phyloP scores from a whole-genome alignment of 306 rosid species.

The Acacia confusa region DNA sequence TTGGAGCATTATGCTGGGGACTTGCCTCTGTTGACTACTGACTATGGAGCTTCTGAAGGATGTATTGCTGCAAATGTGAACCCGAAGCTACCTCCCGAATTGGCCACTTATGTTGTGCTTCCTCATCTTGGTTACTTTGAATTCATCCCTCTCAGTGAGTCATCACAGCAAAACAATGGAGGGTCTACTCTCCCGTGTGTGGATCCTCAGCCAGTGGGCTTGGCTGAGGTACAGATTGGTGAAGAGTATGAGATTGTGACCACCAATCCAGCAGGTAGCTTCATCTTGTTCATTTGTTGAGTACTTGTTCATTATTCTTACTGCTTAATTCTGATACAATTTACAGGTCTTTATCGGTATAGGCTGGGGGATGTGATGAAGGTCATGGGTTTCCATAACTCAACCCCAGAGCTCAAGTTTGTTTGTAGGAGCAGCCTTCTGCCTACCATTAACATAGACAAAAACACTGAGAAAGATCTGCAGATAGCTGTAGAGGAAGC shows the following conservation, averaged over 20 bases:
- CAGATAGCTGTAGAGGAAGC: slow-evolving; percentile 74
- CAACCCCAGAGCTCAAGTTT: slow-evolving; percentile 73
- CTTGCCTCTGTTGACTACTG: slow-evolving; percentile 76
- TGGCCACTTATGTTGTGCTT: slow-evolving; percentile 65
- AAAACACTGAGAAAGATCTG: slow-evolving; percentile 84
- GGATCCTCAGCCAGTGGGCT: slow-evolving; percentile 56
- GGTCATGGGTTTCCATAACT: slow-evolving; percentile 76
- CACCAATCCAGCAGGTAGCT: slow-evolving; percentile 79
- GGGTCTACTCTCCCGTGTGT: background rate
- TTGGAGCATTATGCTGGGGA: slow-evolving; percentile 83
- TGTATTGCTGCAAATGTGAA: slow-evolving; percentile 84
- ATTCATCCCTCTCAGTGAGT: slow-evolving; percentile 59
- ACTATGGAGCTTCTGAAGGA: slow-evolving; percentile 95
- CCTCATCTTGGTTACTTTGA: slow-evolving; percentile 93
- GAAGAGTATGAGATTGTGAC: slow-evolving; percentile 67
- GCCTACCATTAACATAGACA: slow-evolving; percentile 76
- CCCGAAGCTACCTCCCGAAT: slow-evolving; percentile 66
- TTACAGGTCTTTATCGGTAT: slow-evolving; percentile 81
- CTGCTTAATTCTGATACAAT: background rate
- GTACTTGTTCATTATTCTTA: background rate
- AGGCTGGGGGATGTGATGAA: slow-evolving; percentile 77
- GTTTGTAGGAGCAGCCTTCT: slow-evolving; percentile 63
- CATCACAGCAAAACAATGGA: background rate
- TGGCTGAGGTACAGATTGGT: slow-evolving; percentile 70
- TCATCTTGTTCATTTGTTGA: background rate